Evolutionary conservation across 2,329 filamentous ascomycete genomes (phyloP).

Genomic region (Fusarium luffae): DNA sequence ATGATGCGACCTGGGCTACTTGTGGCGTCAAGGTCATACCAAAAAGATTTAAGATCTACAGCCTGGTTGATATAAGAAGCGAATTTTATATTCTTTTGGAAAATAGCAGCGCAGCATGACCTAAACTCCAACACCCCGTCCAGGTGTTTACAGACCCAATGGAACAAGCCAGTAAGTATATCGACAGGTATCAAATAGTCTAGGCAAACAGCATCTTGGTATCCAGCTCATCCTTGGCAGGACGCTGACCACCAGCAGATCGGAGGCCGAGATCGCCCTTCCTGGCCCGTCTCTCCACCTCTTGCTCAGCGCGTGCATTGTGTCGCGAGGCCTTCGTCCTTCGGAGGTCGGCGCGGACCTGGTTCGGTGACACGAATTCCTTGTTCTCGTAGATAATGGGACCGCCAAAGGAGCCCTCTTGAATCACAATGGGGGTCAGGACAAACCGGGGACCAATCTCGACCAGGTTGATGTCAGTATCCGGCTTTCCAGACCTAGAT

Average conservation of each 20-base stretch:
- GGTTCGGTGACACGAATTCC: conserved; percentile 96
- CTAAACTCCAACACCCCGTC: conserved; percentile 45
- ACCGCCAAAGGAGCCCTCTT: conserved; percentile 94
- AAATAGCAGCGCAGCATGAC: conserved; percentile 41
- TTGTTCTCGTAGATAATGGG: conserved; percentile 99
- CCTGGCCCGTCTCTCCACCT: conserved; percentile 77
- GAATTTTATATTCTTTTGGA: conserved; percentile 31
- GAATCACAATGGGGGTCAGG: conserved; percentile 91
- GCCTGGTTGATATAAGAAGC: background rate
- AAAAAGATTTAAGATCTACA: conserved; percentile 7
- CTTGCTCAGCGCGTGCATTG: conserved; percentile 78
- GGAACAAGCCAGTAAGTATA: conserved; percentile 43
- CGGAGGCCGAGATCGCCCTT: conserved; percentile 81
- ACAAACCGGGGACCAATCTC: conserved; percentile 96
- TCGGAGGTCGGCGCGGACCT: conserved; percentile 85
- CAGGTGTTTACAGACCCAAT: conserved; percentile 39
- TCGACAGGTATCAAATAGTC: conserved; percentile 41
- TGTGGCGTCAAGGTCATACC: conserved; percentile 15
- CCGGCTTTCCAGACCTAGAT: conserved; percentile 53
- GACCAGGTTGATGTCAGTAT: conserved; percentile 83
- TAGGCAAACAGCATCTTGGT: conserved; percentile 80
- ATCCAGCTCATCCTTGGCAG: conserved; percentile 77
- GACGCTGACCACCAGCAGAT: conserved; percentile 71
- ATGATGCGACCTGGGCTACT: conserved; percentile 37
- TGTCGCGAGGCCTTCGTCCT: conserved; percentile 81